Base-by-base conservation (phyloP, 441 rosid species). In the Erodium texanum region DNA sequence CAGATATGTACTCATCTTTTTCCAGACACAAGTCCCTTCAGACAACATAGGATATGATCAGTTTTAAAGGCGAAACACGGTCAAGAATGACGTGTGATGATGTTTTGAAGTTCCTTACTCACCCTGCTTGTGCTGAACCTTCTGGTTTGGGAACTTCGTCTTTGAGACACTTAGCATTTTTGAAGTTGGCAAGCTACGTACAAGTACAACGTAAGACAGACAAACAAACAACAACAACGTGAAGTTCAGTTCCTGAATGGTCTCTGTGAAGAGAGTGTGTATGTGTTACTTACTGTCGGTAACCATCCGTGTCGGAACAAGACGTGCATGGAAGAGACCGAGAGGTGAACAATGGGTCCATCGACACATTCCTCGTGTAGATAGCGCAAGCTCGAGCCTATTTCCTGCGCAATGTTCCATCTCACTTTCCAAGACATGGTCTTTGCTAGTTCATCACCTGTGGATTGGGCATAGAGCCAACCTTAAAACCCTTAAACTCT, bases 301-400 rank as follows among this genome's bases (percentile, higher is more conserved):
- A 75, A 65, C 74, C 72, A 77, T 36, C 78, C 76, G 52, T 50
- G 77, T 32, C 75, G 41, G 29, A 76, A 71, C 59, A 58, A 45
- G 58, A 85, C 38, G 68, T 65, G 36, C 54, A 66, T 19, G 12
- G 89, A 80, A 64, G 74, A 67, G 45, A 85, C 78, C 20, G 81
- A 78, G 22, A 65, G 85, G 65, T 83, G 89, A 75, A 77, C 73
- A 36, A 85, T 80, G 11, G 81, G 71, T 14, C 82, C 85, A 64
- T 81, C 80, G 22, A 73, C 75, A 65, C 83, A 77, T 56, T 83
- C 84, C 48, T 79, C 84, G 12, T 85, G 86, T 59, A 82, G 85
- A 75, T 82, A 81, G 22, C 80, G 70, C 70, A 84, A 65, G 73
- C 86, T 71, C 23, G 80, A 67, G 0, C 85, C 83, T 22, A 82